These are phyloP conservation scores for Gossypium gossypioides DNA, from an alignment of 441 rosid genomes.

Conservation along the genomic window DNA sequence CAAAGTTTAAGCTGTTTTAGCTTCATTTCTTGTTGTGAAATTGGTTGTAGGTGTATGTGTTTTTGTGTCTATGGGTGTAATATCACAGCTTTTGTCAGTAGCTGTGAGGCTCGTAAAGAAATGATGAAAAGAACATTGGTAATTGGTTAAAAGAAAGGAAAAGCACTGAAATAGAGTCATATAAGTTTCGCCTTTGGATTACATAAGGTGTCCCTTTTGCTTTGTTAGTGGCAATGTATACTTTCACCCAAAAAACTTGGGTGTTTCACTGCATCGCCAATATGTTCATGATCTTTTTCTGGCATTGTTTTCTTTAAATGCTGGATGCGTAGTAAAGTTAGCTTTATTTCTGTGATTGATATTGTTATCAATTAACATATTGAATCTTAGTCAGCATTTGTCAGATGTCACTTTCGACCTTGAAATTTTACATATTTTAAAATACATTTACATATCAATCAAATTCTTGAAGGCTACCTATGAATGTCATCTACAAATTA, in stretches of 20 bases:
- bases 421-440: background rate
- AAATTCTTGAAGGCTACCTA: background rate
- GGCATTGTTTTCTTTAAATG: background rate
- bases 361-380: background rate
- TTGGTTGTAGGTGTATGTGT: background rate
- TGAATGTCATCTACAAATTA: background rate
- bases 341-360: background rate
- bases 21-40: background rate
- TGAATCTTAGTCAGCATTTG: background rate
- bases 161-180: background rate
- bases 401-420: background rate
- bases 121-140: background rate
- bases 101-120: background rate
- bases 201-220: background rate
- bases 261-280: background rate
- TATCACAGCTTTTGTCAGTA: background rate
- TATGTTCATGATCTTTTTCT: background rate
- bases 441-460: background rate
- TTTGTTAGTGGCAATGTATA: background rate
- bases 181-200: background rate
- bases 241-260: background rate
- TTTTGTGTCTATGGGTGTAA: background rate
- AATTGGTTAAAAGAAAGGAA: background rate
- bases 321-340: background rate
- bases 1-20: conserved; percentile 5